Base-by-base conservation (phyloP, 2,329 filamentous ascomycete species). In the Corinectria fuckeliana region DNA sequence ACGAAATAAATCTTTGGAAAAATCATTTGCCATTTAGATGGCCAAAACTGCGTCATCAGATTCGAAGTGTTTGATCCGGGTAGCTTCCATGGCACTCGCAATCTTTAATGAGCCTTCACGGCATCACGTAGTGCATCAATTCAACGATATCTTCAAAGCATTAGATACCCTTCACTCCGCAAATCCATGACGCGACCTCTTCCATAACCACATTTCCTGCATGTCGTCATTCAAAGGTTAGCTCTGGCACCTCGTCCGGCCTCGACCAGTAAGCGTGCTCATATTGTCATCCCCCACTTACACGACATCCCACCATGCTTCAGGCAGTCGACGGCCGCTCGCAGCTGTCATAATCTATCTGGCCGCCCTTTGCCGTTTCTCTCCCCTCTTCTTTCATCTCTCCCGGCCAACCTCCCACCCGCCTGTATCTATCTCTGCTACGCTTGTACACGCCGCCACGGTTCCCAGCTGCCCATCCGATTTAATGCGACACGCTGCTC, bases 221-320 rank as follows among this genome's bases (percentile, higher is more conserved):
- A 16, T 45, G 42, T 28, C 42, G 42, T 45, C 42, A 45, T 28
- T n/a, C 32, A 16, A 36, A 18, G 18, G 32, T n/a, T 45, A 45
- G 42, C 42, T 45, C 42, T 30, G 42, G 42, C 42, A 30, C 16
- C n/a, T 16, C 26, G 42, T 18, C n/a, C 4, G 10, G 4, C n/a
- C 42, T 45, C 42, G 25, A 45, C 42, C 42, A 45, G 25, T 45
- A 26, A 45, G 42, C 42, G 42, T 28, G 7, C 42, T 9, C 42
- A 45, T 13, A 45, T 45, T 45, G 42, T 45, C 42, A 45, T 45
- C 42, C 42, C 42, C 42, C 42, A 45, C 42, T 45, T 45, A 45
- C 42, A 45, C 25, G 9, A 26, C 42, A 28, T 45, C 42, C 25
- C 42, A 28, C 23, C 25, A 11, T 26, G 42, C 42, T 45, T 45